Evolutionary conservation across 1,139 yeast genomes (phyloP), one percentile per base, ranked within the genome.

Genomic region (Geotrichum siamense): DNA sequence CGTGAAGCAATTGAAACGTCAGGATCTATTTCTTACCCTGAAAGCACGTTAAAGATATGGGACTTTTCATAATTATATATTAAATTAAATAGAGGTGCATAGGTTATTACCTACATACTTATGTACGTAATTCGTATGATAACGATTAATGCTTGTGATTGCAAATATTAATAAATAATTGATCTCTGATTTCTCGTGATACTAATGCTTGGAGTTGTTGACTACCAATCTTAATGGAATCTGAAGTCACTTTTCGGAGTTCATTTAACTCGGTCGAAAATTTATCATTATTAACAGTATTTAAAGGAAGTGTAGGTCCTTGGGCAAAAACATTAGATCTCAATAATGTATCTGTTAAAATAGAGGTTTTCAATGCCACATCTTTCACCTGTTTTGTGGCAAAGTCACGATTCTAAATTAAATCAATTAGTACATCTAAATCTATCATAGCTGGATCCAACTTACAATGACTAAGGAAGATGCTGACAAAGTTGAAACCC

Each of bases 401-500:
- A 47, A 59, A 61, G 15, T 59, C 61, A 20, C 55, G 59, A 38
- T 59, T 57, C 19, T 22, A 55, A 25, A 32, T 35, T 13, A 28
- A 32, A 33, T 30, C 15, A 26, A 38, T 9, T 25, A 20, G 13
- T 26, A 52, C 5, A 42, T 42, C 4, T 44, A 45, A 20, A 43
- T 38, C 1, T 25, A 38, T 5, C 44, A 40, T 3, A 49, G 53
- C 1, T 20, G 19, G 40, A 21, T 13, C 9, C 5, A 19, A 31
- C 43, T 40, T 34, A 40, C 43, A 6, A 41, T 33, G 21, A 47
- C 42, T 13, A 58, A 49, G 4, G 64, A 52, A 6, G 61, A 57
- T 38, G 58, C 60, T 1, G 68, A 55, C n/a, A 67, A 52, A 9
- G 63, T 63, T 10, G 61, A 56, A 16, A 72, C 66, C 82, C 79